A percentile compares a stretch with the other conserved stretches of the same genome.
Evolutionary conservation across 805 yeast genomes (phyloP).

Genomic region (Saccharomyces jurei): DNA sequence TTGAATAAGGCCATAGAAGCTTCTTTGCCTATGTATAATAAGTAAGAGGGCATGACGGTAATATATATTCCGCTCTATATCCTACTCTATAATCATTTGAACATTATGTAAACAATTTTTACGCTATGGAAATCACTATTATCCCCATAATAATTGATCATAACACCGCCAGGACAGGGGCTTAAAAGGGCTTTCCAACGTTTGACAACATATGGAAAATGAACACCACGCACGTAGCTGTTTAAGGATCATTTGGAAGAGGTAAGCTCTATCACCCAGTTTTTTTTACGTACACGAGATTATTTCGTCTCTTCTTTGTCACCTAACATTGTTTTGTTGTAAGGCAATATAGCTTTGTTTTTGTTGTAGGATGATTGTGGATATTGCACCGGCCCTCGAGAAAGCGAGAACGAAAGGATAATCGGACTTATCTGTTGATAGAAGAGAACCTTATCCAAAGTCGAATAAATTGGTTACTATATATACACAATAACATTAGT

Average conservation of each 20-base stretch:
- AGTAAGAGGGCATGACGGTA: constrained; percentile 2
- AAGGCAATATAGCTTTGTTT: neutral
- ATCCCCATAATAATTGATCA: neutral
- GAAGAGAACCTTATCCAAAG: neutral
- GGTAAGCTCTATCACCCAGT: neutral
- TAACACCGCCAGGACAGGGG: neutral
- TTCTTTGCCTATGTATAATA: constrained; percentile 17
- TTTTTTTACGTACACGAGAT: neutral
- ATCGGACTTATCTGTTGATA: neutral
- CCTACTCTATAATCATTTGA: neutral
- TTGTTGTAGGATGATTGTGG: neutral
- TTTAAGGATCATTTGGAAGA: neutral
- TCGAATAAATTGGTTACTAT: neutral
- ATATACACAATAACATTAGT: neutral
- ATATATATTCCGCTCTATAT: neutral
- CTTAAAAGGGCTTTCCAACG: neutral
- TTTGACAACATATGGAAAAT: neutral
- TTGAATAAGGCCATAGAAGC: neutral
- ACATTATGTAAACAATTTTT: neutral
- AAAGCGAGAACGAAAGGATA: constrained; percentile 1
- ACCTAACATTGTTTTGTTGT: neutral
- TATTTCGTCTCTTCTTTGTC: neutral
- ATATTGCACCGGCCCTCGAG: neutral
- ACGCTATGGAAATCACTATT: neutral
- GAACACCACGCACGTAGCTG: neutral